Percentiles rank a stretch among this genome's conserved stretches.
phyloP scores from a whole-genome alignment of 129 eudicot genomes.

The Helianthus annuus region DNA sequence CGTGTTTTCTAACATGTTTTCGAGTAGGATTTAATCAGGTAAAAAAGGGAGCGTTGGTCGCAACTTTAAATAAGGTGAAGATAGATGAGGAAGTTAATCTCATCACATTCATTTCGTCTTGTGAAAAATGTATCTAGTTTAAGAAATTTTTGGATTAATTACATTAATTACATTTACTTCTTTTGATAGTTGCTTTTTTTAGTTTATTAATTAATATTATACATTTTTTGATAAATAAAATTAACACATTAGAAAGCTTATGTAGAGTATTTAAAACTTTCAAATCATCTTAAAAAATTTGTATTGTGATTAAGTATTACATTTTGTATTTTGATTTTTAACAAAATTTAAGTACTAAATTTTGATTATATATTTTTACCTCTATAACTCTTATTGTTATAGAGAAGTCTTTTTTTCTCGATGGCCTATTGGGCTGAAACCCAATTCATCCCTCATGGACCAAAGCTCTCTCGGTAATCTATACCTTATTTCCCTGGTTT shows the following conservation, averaged over 20 bases:
- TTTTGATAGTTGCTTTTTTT: not conserved
- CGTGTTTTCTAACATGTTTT: not conserved
- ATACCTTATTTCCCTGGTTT: no score
- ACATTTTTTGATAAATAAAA: not conserved
- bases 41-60: not conserved
- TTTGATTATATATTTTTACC: no score
- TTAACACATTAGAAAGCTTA: no score
- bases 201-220: not conserved
- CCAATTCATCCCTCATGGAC: no score
- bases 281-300: not conserved
- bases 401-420: no score
- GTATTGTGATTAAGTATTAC: not conserved
- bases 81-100: not conserved
- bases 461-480: no score
- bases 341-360: not conserved
- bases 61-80: not conserved
- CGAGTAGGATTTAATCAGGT: not conserved
- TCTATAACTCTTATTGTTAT: no score
- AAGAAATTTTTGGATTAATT: not conserved
- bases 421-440: no score
- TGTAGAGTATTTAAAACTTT: not conserved
- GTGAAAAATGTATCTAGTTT: constrained; percentile 7
- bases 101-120: not conserved
- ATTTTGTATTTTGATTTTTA: not conserved
- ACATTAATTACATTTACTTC: not conserved